phyloP scores from a whole-genome alignment of 441 rosid genomes.

The Hura crepitans region DNA sequence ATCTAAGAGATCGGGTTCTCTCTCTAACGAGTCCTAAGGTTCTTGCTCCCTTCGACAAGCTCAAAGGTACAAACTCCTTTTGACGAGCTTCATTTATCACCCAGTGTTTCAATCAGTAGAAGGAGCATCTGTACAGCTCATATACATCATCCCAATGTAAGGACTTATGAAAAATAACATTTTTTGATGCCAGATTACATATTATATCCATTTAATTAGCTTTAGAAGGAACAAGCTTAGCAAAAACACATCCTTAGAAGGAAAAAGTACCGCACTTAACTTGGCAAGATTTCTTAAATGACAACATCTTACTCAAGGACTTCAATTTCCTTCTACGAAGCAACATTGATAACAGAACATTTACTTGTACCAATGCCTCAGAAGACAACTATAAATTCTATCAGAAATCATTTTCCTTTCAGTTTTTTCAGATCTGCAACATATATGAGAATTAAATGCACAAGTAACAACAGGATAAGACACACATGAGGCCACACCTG shows the following conservation, averaged over 20 bases:
- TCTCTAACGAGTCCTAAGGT: no score
- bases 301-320: neutral
- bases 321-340: neutral
- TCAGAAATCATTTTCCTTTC: neutral
- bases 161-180: neutral
- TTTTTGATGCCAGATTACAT: neutral
- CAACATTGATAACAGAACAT: neutral
- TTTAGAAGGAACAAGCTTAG: neutral
- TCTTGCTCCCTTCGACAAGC: no score
- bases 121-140: neutral
- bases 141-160: neutral
- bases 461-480: neutral
- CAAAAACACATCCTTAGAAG: neutral
- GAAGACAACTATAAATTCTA: neutral
- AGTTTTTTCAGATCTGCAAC: neutral
- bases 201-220: neutral
- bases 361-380: neutral
- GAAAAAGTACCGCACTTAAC: no score
- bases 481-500: constrained; percentile 46
- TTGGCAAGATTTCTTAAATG: neutral
- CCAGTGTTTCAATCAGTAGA: no score
- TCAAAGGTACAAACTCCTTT: no score
- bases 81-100: no score
- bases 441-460: neutral
- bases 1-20: no score